phyloP scores from a whole-genome alignment of 805 yeast genomes.

The Zygotorulaspora chibaensis region DNA sequence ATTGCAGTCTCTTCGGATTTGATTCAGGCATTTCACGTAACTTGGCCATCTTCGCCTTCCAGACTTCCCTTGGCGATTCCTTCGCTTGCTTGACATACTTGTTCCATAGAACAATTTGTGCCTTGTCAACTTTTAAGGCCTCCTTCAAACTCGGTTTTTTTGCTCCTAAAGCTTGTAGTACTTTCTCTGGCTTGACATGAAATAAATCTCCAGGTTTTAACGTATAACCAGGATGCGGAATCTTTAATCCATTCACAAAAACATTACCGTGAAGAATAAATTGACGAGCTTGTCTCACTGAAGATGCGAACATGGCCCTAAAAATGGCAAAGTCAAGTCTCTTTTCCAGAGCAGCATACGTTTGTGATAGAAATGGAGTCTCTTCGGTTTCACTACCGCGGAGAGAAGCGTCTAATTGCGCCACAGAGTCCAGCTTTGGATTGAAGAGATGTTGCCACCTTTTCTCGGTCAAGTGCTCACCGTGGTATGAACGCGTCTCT shows the following conservation, averaged over 20 bases:
- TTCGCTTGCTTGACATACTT: slow-evolving; percentile 56
- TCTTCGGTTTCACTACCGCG: slow-evolving; percentile 49
- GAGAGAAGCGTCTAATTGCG: slow-evolving; percentile 79
- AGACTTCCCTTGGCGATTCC: slow-evolving; percentile 39
- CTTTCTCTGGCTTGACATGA: slow-evolving; percentile 80
- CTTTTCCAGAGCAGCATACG: slow-evolving; percentile 82
- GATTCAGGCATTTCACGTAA: slow-evolving; percentile 23
- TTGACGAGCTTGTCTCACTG: slow-evolving; percentile 90
- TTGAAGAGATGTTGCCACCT: slow-evolving; percentile 73
- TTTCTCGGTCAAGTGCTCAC: slow-evolving; percentile 83
- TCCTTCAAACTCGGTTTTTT: slow-evolving; percentile 70
- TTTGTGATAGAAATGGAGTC: slow-evolving; percentile 85
- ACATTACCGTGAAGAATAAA: slow-evolving; percentile 79
- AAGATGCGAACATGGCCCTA: slow-evolving; percentile 89
- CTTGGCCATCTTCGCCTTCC: slow-evolving; percentile 27
- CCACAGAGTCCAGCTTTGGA: slow-evolving; percentile 72
- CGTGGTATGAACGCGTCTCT: slow-evolving; percentile 93
- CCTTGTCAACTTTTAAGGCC: slow-evolving; percentile 64
- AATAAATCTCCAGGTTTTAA: slow-evolving; percentile 84
- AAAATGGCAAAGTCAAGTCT: slow-evolving; percentile 86
- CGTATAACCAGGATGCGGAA: slow-evolving; percentile 74
- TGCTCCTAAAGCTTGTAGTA: slow-evolving; percentile 78
- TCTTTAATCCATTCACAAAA: slow-evolving; percentile 74
- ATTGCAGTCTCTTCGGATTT: slow-evolving; percentile 25
- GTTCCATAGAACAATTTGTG: slow-evolving; percentile 75